phyloP scores from a whole-genome alignment of 2,329 filamentous ascomycete genomes.

The Juglanconis juglandina region DNA sequence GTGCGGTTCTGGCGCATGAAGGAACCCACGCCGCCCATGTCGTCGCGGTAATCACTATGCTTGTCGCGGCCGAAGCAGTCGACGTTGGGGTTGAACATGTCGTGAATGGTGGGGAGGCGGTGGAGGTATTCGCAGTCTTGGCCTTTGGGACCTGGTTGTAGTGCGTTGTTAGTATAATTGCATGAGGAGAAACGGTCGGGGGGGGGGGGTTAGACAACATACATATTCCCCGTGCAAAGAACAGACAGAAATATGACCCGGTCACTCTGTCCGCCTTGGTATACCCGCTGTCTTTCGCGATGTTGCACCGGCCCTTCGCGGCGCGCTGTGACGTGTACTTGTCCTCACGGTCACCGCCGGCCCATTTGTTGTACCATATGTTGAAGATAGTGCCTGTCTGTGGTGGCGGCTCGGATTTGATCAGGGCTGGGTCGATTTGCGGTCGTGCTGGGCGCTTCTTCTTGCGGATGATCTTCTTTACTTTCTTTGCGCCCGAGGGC shows the following conservation, averaged over 20 bases:
- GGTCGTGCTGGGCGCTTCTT: slow-evolving; percentile 86
- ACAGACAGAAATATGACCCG: slow-evolving; percentile 88
- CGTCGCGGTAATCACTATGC: slow-evolving; percentile 87
- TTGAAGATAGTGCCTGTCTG: slow-evolving; percentile 97
- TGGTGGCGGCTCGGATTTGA: slow-evolving; percentile 80
- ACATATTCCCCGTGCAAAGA: slow-evolving; percentile 78
- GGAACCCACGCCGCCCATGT: slow-evolving; percentile 94
- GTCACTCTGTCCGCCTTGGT: slow-evolving; percentile 72
- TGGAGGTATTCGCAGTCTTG: slow-evolving; percentile 94
- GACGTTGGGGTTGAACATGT: slow-evolving; percentile 88
- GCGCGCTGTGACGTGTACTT: slow-evolving; percentile 80
- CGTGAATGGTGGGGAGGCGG: slow-evolving; percentile 78
- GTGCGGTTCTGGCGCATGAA: slow-evolving; percentile 95
- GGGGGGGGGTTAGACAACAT: slow-evolving; percentile 31
- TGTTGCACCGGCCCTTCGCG: slow-evolving; percentile 81
- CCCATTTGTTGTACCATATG: slow-evolving; percentile 99
- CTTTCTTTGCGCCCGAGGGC: slow-evolving; percentile 54
- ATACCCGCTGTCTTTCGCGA: slow-evolving; percentile 75
- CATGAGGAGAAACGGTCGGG: slow-evolving; percentile 56
- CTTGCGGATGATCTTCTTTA: slow-evolving; percentile 88
- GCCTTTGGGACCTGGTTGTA: slow-evolving; percentile 63
- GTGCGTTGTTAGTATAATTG: slow-evolving; percentile 20
- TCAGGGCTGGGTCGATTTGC: slow-evolving; percentile 80
- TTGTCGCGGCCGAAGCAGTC: slow-evolving; percentile 96
- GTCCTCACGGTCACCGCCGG: slow-evolving; percentile 89